These are phyloP conservation scores for Thalassiosira livingstoniorum DNA, from an alignment of 352 stramenopile genomes.

Conservation along the genomic window DNA sequence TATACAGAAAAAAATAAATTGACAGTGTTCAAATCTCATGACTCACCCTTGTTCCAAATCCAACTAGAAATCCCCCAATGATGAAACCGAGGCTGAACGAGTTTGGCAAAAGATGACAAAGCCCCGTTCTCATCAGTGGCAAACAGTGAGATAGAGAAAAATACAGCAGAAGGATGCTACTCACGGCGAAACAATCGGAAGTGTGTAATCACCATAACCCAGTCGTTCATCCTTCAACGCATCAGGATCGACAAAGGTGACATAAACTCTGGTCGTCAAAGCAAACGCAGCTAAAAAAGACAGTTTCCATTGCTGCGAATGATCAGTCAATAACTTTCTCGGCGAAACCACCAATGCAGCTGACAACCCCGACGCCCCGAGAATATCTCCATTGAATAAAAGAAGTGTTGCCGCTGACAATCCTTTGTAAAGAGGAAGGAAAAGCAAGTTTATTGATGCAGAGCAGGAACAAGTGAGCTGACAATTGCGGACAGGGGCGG, in stretches of 20 bases:
- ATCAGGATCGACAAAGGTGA: conserved; percentile 40
- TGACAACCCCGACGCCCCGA: conserved; percentile 73
- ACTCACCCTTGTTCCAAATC: conserved; percentile 72
- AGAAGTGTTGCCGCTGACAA: conserved; percentile 71
- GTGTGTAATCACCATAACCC: conserved; percentile 18
- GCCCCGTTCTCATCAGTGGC: background rate
- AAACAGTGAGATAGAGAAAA: conserved; percentile 1
- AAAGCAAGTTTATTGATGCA: too few species aligned
- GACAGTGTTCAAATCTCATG: background rate
- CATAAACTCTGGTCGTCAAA: conserved; percentile 53
- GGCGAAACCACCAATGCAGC: conserved; percentile 59
- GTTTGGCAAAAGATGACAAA: background rate
- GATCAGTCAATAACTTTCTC: conserved; percentile 46
- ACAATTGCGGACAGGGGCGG: too few species aligned
- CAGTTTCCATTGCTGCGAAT: conserved; percentile 68
- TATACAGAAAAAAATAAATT: too few species aligned
- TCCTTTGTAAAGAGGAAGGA: conserved; percentile 25
- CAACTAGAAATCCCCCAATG: conserved; percentile 72
- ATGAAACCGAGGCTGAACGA: conserved; percentile 56
- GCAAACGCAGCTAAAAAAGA: conserved; percentile 73
- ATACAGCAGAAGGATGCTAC: conserved; percentile 22
- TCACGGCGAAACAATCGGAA: conserved; percentile 51
- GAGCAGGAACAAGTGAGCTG: too few species aligned
- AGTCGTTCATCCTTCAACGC: conserved; percentile 51
- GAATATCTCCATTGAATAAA: conserved; percentile 75